Conservation (phyloP, 495 filamentous ascomycete species). For the Oleoguttula mirabilis region DNA sequence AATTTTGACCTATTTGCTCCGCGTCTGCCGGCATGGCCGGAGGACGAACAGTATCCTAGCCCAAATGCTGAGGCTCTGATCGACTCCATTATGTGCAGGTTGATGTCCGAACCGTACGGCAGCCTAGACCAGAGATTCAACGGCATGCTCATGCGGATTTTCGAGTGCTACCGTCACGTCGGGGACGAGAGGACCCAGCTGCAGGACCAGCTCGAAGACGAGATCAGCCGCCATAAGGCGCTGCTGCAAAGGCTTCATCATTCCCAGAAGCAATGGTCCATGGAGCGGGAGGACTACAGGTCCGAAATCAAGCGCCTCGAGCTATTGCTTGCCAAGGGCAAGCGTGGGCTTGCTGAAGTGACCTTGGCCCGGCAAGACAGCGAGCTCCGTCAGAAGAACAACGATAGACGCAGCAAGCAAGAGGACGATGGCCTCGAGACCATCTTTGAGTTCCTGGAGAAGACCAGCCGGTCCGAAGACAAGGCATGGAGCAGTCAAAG, state of each 20-base stretch:
- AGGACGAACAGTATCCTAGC: constrained; percentile 7
- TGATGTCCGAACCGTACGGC: constrained; percentile 14
- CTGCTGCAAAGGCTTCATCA: constrained; percentile 8
- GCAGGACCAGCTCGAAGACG: constrained; percentile 8
- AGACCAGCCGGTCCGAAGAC: constrained; percentile 17
- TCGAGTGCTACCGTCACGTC: constrained; percentile 25
- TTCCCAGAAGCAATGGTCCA: constrained; percentile 18
- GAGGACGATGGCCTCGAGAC: constrained; percentile 10
- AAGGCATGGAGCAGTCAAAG: constrained; percentile 16
- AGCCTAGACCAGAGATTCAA: constrained; percentile 23
- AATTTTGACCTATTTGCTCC: constrained; percentile 2
- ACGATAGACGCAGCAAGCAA: constrained; percentile 7
- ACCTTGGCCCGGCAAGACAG: constrained; percentile 26
- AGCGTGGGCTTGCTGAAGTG: constrained; percentile 23
- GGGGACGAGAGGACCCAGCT: constrained; percentile 19
- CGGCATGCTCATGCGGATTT: constrained; percentile 23
- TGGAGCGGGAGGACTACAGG: constrained; percentile 19
- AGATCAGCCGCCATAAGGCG: constrained; percentile 2
- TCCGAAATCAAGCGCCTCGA: constrained; percentile 28
- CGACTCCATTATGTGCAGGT: constrained; percentile 22
- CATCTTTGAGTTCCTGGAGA: constrained; percentile 19
- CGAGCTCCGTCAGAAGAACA: constrained; percentile 15
- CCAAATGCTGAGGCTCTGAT: constrained; percentile 15
- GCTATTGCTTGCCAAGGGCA: constrained; percentile 24
- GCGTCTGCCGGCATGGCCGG: constrained; percentile 12